Evolutionary conservation across 2,329 filamentous ascomycete species (phyloP).

Genomic region (Chaetomium olivaceum): DNA sequence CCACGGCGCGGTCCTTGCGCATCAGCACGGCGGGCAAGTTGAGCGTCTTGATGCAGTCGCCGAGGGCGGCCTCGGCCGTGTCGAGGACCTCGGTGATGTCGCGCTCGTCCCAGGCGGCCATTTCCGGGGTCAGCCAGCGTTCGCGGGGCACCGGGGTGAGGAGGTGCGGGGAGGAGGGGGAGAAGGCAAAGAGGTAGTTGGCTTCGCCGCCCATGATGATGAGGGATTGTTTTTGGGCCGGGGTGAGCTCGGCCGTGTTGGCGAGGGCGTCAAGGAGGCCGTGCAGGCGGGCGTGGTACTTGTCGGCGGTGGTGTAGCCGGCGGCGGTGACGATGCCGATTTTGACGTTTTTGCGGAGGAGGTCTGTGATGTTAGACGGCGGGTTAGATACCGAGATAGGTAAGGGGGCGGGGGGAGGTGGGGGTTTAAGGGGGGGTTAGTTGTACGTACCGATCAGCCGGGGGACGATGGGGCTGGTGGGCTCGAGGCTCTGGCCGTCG

Average conservation of each 20-base stretch:
- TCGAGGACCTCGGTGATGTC: constrained; percentile 83
- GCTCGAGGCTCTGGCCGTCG: constrained; percentile 77
- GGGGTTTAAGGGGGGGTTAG: too few relatives aligned
- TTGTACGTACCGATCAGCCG: constrained; percentile 48
- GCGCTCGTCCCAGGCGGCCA: constrained; percentile 72
- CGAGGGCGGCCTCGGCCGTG: constrained; percentile 80
- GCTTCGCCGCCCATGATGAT: constrained; percentile 94
- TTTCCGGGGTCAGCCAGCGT: constrained; percentile 75
- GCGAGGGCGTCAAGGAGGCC: constrained; percentile 82
- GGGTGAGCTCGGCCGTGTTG: constrained; percentile 57
- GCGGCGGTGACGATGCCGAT: constrained; percentile 97
- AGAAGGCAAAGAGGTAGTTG: constrained; percentile 89
- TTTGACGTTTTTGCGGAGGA: constrained; percentile 75
- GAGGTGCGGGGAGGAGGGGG: constrained; percentile 62
- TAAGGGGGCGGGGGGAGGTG: too few relatives aligned
- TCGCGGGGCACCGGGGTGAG: constrained; percentile 66
- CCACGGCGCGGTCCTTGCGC: constrained; percentile 85
- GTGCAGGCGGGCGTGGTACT: constrained; percentile 83
- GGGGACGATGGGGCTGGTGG: constrained; percentile 74
- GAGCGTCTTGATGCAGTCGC: constrained; percentile 78
- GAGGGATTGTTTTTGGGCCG: constrained; percentile 71
- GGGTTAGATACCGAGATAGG: too few relatives aligned
- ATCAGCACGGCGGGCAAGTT: constrained; percentile 77
- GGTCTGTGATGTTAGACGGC: constrained; percentile 44
- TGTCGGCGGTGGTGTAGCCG: constrained; percentile 83